Base-by-base conservation (phyloP, 257 asterid genomes). In the Echites panduratus region DNA sequence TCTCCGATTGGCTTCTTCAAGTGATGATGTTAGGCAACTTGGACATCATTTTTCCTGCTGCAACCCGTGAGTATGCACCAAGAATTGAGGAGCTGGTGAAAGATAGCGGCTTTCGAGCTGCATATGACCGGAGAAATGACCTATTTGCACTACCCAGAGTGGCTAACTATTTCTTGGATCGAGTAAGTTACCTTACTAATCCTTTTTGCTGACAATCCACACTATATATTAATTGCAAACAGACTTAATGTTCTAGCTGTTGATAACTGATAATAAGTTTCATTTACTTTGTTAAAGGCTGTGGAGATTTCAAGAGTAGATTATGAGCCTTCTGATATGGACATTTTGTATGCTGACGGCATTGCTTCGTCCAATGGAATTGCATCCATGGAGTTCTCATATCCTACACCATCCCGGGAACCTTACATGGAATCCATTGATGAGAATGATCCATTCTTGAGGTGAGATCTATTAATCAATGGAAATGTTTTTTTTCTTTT, bases 241-340 rank as follows among this genome's bases (percentile, higher is more conserved):
- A n/a, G n/a, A n/a, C 19, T 52, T 22, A 40, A 11, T 69, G 52
- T 29, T 72, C 68, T 53, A 11, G 38, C 61, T 66, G 13, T 35
- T 70, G 73, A 54, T 32, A 24, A 26, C n/a, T n/a, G n/a, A n/a
- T n/a, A n/a, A n/a, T n/a, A 13, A 73, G 61, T 58, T 50, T 79
- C 71, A 76, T 50, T 38, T 68, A 68, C 61, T 61, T 50, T 67
- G 75, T 5, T 27, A 62, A 75, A 95, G 99, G 98, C 97, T 71
- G 88, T 81, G 79, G 96, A 92, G 59, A 86, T 92, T 76, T 87
- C 96, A 7, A 83, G 80, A 82, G 82, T 43, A 47, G 93, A 90
- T 49, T 95, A 95, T 38, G 90, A 85, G 82, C 99, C 99, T 58
- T 90, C 96, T 26, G 84, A 88, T 77, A 82, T 84, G 96, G 99